Base-by-base conservation (phyloP, 805 yeast species). In the Kuraishia capsulata region DNA sequence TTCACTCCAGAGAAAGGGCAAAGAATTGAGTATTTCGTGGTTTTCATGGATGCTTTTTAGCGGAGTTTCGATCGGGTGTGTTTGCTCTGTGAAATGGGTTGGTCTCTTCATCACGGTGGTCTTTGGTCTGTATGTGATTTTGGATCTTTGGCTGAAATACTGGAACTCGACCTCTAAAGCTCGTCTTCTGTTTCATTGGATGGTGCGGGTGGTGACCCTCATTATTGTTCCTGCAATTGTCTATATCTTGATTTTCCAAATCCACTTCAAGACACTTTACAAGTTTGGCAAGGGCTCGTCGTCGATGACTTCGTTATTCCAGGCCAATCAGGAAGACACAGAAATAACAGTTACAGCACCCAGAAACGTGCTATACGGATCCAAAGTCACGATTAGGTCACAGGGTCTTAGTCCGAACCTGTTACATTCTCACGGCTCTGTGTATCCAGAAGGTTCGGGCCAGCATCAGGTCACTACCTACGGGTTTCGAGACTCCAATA, bases 391-490 rank as follows among this genome's bases (percentile, higher is more conserved):
- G 1, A 44, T 84, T 29, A 68, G 84, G 49, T 76, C 81, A 19
- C 85, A 79, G 49, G 87, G 86, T 1, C 62, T 80, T 37, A 72
- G 84, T 37, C 84, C 86, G 16, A 78, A 81, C 39, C 69, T 87
- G 45, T 63, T 92, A 42, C 98, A 92, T 56, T 90, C 97, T 2
- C 98, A 92, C 54, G 65, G 67, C 13, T 92, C 84, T 53, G 55
- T 67, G 6, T 92, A 81, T 55, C 98, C 98, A 10, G 87, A 77
- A 43, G 97, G 97, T 3, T 86, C 96, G 1, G 75, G 75, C 44
- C 97, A 92, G 62, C 96, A 88, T 57, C 99, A 92, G 61, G 69
- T 92, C 37, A 92, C 98, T n/a, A 83, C 90, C 13, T 92, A 92
- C 58, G 88, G 90, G n/a, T 87, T 76, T 60, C 85, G 85, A 52